Percentiles rank a stretch among this genome's conserved stretches.
Evolutionary conservation across 768 basidiomycete species (phyloP).

Genomic region (Boletus sp.): DNA sequence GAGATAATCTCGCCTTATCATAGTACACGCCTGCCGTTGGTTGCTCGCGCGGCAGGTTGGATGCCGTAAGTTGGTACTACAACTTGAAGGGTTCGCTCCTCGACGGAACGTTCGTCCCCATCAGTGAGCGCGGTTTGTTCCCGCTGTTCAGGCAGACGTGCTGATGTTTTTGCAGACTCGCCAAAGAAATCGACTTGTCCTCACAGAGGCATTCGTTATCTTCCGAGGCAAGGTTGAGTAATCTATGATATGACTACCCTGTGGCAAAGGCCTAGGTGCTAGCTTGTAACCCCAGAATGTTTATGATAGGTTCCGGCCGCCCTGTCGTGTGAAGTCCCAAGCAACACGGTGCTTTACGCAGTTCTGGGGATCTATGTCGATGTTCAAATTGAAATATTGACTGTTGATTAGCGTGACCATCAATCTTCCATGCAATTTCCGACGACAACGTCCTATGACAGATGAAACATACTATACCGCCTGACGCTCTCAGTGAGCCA

Average conservation of each 20-base stretch:
- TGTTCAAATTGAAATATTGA: too few species aligned
- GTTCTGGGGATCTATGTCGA: too few species aligned
- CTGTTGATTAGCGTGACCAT: too few species aligned
- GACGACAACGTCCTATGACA: too few species aligned
- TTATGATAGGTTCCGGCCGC: too few species aligned
- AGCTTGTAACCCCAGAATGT: too few species aligned
- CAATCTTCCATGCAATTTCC: too few species aligned
- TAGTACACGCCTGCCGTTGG: conserved; percentile 51
- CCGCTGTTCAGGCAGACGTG: background rate
- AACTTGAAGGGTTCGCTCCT: conserved; percentile 62
- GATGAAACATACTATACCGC: too few species aligned
- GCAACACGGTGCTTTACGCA: too few species aligned
- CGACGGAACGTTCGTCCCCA: conserved; percentile 61
- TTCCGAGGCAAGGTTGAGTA: conserved; percentile 41
- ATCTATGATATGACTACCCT: too few species aligned
- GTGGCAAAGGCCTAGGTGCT: background rate
- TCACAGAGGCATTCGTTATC: conserved; percentile 56
- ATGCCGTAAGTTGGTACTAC: conserved; percentile 59
- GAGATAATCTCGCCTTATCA: background rate
- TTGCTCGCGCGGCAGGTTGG: conserved; percentile 41
- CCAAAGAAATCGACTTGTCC: conserved; percentile 54
- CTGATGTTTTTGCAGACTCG: conserved; percentile 41
- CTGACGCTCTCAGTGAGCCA: too few species aligned
- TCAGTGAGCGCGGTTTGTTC: conserved; percentile 39
- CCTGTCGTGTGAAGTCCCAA: too few species aligned